Percentiles rank a stretch among this genome's conserved stretches.
Conservation (phyloP, 805 yeast genomes). For the Metschnikowia colocasiae region DNA sequence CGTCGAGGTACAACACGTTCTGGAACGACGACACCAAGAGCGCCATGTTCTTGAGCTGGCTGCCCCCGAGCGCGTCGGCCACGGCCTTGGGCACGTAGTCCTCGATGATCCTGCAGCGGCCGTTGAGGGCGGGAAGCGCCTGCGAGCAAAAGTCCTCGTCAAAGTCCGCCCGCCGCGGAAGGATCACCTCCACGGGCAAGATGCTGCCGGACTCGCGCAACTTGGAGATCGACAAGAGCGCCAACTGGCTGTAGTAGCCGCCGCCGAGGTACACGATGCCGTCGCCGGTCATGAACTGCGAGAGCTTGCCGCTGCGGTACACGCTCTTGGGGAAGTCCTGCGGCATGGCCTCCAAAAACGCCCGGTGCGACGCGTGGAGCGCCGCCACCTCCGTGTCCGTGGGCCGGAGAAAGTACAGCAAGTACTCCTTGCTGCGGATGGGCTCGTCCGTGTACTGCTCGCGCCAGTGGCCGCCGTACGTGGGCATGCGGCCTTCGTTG, state of each 20-base stretch:
- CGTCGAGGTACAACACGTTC: slow-evolving; percentile 35
- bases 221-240: slow-evolving; percentile 30
- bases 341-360: slow-evolving; percentile 23
- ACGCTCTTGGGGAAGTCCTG: slow-evolving; percentile 22
- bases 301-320: slow-evolving; percentile 15
- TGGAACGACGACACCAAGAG: slow-evolving; percentile 36
- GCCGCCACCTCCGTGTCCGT: slow-evolving; percentile 18
- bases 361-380: slow-evolving; percentile 22
- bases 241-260: slow-evolving; percentile 33
- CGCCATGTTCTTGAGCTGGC: slow-evolving; percentile 37
- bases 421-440: slow-evolving; percentile 25
- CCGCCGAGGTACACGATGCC: slow-evolving; percentile 42
- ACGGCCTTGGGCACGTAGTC: slow-evolving; percentile 34
- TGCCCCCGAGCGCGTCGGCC: slow-evolving; percentile 23
- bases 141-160: slow-evolving; percentile 32
- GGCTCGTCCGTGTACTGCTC: slow-evolving; percentile 30
- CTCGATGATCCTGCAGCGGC: slow-evolving; percentile 42
- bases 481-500: slow-evolving; percentile 25
- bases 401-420: slow-evolving; percentile 22
- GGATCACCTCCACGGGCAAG: slow-evolving; percentile 37
- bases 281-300: slow-evolving; percentile 31
- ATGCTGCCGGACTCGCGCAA: slow-evolving; percentile 32
- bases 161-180: slow-evolving; percentile 31
- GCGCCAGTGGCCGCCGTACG: slow-evolving; percentile 35
- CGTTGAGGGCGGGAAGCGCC: slow-evolving; percentile 32